Evolutionary conservation across 1,284 basidiomycete species (phyloP), one percentile per base, ranked within the genome.

Genomic region (Microbotryum lychnidis-dioicae): DNA sequence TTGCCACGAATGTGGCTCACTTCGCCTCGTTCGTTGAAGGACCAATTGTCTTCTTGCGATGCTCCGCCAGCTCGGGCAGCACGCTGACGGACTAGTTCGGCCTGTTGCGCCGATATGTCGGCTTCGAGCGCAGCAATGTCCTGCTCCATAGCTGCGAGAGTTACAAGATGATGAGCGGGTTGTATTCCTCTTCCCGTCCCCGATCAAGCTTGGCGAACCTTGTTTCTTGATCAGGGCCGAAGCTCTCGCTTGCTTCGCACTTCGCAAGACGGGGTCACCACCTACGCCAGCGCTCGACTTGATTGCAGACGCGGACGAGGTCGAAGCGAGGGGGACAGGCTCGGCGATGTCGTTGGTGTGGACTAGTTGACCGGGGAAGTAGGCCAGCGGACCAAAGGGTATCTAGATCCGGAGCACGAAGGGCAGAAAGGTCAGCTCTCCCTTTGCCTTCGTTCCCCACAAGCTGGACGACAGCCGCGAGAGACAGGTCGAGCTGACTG

Each of bases 271-370:
- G 23, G 25, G 21, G 23, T 27, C 55, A 2, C 25, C n/a, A n/a
- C 5, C 31, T 6, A 44, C n/a, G 9, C 18, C 50, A 12, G 29
- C 16, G 6, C 21, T 10, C 7, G 29, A 31, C 18, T 44, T 7
- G 29, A 21, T 37, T 7, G 46, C 9, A 3, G 31, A 18, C 3
- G 54, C n/a, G 8, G 29, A 14, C 20, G 54, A 49, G 14, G 54
- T 31, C 20, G 48, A 14, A 52, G 27, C 6, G 37, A 48, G n/a
- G 51, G 1, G 10, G 21, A 33, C 18, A 57, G 7, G 7, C 25
- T 49, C 23, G 3, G 62, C 60, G 45, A 68, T 62, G 58, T 68
- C 64, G 62, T 68, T 68, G 25, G 66, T 68, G 55, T 68, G 66
- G 3, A 66, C 37, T 37, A 68, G 56, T 42, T 63, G 57, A 10